Evolutionary conservation across 805 yeast species (phyloP).

Genomic region (Lachancea sp.): DNA sequence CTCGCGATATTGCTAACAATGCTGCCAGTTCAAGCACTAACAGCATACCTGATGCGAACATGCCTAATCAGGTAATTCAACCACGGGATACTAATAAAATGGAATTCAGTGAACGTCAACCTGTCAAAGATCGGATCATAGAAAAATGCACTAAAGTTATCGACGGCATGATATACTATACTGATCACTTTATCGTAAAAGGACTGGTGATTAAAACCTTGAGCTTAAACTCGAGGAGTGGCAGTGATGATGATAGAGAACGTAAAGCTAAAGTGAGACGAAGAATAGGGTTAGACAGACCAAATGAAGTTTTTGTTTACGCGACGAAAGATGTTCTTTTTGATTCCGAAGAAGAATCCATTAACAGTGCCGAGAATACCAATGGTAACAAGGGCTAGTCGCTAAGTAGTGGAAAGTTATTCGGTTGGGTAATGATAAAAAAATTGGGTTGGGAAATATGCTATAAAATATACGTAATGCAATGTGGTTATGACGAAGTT

Average conservation of each 20-base stretch:
- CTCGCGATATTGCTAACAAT: constrained; percentile 13
- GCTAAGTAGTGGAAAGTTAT: too few species aligned
- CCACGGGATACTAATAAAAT: constrained; percentile 5
- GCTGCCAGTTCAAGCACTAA: constrained; percentile 1
- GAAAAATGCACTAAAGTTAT: constrained; percentile 29
- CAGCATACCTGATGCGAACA: not conserved
- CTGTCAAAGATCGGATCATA: constrained; percentile 1
- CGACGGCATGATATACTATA: constrained; percentile 38
- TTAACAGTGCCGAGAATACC: constrained; percentile 3
- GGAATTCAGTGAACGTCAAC: constrained; percentile 7
- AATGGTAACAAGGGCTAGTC: too few species aligned
- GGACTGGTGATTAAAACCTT: constrained; percentile 54
- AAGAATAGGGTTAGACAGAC: constrained; percentile 23
- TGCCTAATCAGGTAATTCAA: not conserved
- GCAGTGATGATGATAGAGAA: constrained; percentile 20
- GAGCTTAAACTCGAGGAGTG: constrained; percentile 24
- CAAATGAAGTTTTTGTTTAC: constrained; percentile 39
- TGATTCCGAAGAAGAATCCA: constrained; percentile 29
- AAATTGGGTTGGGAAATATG: too few species aligned
- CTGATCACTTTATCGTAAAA: constrained; percentile 50
- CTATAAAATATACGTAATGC: too few species aligned
- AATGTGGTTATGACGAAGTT: not conserved
- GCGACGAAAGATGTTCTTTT: constrained; percentile 39
- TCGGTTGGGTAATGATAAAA: too few species aligned
- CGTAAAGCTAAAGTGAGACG: constrained; percentile 24